Conservation (phyloP, 345 rosid genomes). For the Lepidium aucheri region DNA sequence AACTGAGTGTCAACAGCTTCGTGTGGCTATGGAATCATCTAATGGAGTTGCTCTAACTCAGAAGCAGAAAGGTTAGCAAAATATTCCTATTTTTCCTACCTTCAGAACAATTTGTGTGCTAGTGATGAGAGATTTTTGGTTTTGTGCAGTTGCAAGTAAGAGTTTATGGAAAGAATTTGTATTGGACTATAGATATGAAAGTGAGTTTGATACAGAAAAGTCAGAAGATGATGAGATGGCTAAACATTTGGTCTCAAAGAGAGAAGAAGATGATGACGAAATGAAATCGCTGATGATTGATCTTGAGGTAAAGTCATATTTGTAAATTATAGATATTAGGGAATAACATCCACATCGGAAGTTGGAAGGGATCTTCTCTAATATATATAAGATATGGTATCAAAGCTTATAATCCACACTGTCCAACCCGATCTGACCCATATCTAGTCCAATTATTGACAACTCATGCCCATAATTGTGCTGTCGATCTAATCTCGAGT, state of each 20-base stretch:
- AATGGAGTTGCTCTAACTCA: constrained; percentile 21
- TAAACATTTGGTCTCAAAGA: constrained; percentile 36
- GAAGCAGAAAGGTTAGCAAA: constrained; percentile 39
- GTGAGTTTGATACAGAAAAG: constrained; percentile 36
- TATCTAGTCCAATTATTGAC: too few species aligned
- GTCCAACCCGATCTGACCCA: too few species aligned
- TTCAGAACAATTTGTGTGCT: neutral
- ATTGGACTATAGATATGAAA: constrained; percentile 55
- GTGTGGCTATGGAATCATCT: neutral
- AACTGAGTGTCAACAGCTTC: too few species aligned
- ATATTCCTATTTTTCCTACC: neutral
- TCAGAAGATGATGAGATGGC: constrained; percentile 34
- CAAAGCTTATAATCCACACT: too few species aligned
- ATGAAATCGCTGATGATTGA: constrained; percentile 40
- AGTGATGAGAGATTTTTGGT: neutral
- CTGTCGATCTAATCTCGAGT: too few species aligned
- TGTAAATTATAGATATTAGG: too few species aligned
- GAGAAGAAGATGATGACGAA: constrained; percentile 29
- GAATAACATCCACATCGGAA: too few species aligned
- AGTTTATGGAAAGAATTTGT: constrained; percentile 67
- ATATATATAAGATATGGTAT: too few species aligned
- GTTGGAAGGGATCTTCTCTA: too few species aligned
- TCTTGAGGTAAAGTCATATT: constrained; percentile 47
- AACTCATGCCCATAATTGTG: too few species aligned
- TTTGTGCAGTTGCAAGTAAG: constrained; percentile 58